Evolutionary conservation across 805 yeast species (phyloP).

Genomic region (Ogataea nitratoaversa): DNA sequence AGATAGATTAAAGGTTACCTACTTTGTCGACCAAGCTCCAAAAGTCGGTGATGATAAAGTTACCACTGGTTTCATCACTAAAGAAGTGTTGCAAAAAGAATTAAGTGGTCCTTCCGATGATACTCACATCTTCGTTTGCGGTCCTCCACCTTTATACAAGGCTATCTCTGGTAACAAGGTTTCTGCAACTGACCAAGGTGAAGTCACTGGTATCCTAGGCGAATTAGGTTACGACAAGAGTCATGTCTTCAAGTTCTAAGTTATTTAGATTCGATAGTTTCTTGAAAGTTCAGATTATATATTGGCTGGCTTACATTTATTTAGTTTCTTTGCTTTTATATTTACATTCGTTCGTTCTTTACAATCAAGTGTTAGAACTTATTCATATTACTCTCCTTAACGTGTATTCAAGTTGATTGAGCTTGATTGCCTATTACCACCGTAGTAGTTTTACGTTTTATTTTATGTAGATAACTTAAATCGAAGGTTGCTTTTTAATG

Average conservation of each 20-base stretch:
- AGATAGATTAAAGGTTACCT: constrained; percentile 71
- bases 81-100: constrained; percentile 60
- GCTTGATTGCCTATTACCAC: too few species aligned
- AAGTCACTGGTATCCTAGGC: constrained; percentile 77
- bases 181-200: constrained; percentile 93
- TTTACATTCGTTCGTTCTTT: too few species aligned
- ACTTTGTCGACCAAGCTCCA: constrained; percentile 68
- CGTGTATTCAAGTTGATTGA: too few species aligned
- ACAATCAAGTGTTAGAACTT: too few species aligned
- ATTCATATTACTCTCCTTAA: too few species aligned
- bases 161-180: constrained; percentile 83
- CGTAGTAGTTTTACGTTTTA: too few species aligned
- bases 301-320: too few species aligned
- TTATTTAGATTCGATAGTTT: too few species aligned
- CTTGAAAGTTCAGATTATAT: too few species aligned
- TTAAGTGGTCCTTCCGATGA: constrained; percentile 63
- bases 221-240: constrained; percentile 87
- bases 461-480: too few species aligned
- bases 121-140: constrained; percentile 82
- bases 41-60: constrained; percentile 45
- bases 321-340: too few species aligned
- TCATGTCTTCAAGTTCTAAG: constrained; percentile 82
- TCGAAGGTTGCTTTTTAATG: too few species aligned
- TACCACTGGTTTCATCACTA: constrained; percentile 69
- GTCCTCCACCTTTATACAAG: constrained; percentile 89